Evolutionary conservation across 345 rosid genomes (phyloP).

Genomic region (Passiflora organensis): DNA sequence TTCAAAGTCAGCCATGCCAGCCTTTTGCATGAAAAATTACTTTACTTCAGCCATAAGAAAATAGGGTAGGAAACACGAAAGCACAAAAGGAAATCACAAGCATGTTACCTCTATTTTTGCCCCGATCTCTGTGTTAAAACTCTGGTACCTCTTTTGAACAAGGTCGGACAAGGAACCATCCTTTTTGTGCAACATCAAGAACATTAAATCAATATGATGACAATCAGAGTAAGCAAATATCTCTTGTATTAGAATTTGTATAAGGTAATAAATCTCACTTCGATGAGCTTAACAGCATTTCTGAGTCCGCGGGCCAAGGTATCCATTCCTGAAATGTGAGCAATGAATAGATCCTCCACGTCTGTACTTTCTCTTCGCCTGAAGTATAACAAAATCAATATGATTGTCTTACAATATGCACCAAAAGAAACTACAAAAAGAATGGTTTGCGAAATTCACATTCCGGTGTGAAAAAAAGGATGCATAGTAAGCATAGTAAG

Average conservation of each 20-base stretch:
- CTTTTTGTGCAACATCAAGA: constrained; percentile 27
- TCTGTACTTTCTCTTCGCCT: constrained; percentile 97
- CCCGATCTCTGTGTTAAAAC: constrained; percentile 71
- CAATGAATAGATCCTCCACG: constrained; percentile 86
- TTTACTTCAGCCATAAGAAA: background rate
- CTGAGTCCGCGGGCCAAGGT: constrained; percentile 86
- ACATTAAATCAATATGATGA: background rate
- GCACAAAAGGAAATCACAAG: background rate
- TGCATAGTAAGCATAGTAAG: background rate
- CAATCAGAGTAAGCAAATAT: background rate
- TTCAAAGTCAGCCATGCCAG: constrained; percentile 79
- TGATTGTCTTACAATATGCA: background rate
- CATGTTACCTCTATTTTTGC: constrained; percentile 51
- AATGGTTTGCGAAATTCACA: too few species aligned
- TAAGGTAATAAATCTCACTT: constrained; percentile 34
- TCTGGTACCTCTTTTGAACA: constrained; percentile 60
- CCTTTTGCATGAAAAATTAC: constrained; percentile 30
- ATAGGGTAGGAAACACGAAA: background rate
- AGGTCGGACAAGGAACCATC: constrained; percentile 67
- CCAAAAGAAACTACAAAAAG: too few species aligned
- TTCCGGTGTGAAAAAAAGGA: too few species aligned
- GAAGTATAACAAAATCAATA: constrained; percentile 12
- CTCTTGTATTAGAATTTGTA: background rate
- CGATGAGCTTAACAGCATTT: constrained; percentile 73
- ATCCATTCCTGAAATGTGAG: constrained; percentile 88